These are phyloP conservation scores for Coniophora puteana DNA, from an alignment of 1,284 basidiomycete species.

Conservation along the genomic window DNA sequence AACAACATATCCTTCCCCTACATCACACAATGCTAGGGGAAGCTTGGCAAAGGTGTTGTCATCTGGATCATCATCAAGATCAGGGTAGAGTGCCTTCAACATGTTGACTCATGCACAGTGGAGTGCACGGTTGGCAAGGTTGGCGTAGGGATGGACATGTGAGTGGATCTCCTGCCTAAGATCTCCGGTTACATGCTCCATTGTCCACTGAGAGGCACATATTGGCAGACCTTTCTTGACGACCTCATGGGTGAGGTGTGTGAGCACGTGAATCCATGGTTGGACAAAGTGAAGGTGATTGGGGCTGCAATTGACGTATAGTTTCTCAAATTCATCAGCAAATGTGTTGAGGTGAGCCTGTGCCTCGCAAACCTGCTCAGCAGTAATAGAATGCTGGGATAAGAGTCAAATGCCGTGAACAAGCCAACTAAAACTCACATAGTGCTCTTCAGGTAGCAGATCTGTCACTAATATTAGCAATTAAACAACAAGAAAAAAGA, in stretches of 20 bases:
- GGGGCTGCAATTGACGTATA: not conserved
- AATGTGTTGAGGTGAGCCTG: not conserved
- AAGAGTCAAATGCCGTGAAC: conserved; percentile 1
- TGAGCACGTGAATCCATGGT: conserved; percentile 1
- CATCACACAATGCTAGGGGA: no score
- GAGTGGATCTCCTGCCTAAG: conserved; percentile 1
- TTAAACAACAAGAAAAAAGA: no score
- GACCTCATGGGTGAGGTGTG: conserved; percentile 15
- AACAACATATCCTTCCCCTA: no score
- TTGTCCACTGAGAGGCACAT: conserved; percentile 8
- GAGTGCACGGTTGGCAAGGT: conserved; percentile 1
- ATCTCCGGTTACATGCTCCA: not conserved
- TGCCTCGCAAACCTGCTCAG: conserved; percentile 3
- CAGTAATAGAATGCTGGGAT: not conserved
- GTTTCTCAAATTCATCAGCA: not conserved
- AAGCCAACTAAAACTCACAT: conserved; percentile 5
- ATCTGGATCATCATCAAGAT: no score
- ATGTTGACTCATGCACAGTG: no score
- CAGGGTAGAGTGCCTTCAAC: no score
- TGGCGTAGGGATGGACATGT: conserved; percentile 1
- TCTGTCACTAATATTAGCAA: no score
- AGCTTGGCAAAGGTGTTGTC: no score
- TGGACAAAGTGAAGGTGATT: conserved; percentile 1
- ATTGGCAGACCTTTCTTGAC: conserved; percentile 20
- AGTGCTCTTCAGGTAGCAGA: conserved; percentile 23